These are phyloP conservation scores for Meyerozyma smithsonii DNA, from an alignment of 1,139 yeast species.

Conservation along the genomic window DNA sequence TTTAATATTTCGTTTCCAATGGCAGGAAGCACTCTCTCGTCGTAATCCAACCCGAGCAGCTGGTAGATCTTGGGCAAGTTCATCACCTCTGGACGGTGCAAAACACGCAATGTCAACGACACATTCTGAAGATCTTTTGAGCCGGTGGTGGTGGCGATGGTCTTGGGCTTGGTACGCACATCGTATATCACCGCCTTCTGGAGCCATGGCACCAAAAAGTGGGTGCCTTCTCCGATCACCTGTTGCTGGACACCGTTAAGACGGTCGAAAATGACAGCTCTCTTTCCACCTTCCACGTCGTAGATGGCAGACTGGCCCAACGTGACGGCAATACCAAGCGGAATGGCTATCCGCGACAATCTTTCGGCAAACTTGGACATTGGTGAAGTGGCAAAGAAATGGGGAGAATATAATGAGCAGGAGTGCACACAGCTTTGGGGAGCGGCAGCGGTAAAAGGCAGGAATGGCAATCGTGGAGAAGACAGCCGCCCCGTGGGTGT, in stretches of 20 bases:
- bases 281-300: constrained; percentile 92
- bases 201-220: constrained; percentile 92
- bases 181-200: constrained; percentile 88
- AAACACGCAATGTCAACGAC: constrained; percentile 83
- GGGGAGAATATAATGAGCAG: neutral
- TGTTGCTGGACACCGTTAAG: constrained; percentile 79
- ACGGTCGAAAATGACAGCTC: constrained; percentile 95
- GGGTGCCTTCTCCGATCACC: constrained; percentile 96
- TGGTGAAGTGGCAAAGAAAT: constrained; percentile 1
- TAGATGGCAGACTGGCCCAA: constrained; percentile 73
- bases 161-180: constrained; percentile 87
- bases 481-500: too few species aligned
- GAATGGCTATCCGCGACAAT: constrained; percentile 54
- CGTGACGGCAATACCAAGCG: constrained; percentile 63
- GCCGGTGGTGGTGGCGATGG: constrained; percentile 92
- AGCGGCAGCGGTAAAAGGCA: neutral
- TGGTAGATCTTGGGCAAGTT: constrained; percentile 85
- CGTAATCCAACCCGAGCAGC: constrained; percentile 88
- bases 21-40: constrained; percentile 94
- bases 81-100: constrained; percentile 89
- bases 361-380: constrained; percentile 41
- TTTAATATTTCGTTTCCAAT: constrained; percentile 95
- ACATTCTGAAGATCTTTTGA: constrained; percentile 97
- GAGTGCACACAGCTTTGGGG: too few species aligned
- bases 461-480: neutral